Percentiles rank a stretch among this genome's conserved stretches.
Conservation (phyloP, 2,329 filamentous ascomycete genomes). For the Cytospora paraplurivora region DNA sequence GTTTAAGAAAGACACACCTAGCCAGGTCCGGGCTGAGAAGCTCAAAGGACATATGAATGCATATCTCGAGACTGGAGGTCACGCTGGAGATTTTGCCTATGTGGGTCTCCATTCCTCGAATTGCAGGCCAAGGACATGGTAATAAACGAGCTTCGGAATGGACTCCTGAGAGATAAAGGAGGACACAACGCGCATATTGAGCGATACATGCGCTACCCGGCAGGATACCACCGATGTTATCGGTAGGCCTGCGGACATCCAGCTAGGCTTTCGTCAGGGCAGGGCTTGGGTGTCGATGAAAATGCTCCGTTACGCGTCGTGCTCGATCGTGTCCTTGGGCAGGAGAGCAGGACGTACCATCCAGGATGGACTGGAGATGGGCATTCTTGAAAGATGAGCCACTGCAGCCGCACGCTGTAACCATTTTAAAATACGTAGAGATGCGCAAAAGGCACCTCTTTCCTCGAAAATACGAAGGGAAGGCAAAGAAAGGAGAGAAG, state of each 20-base stretch:
- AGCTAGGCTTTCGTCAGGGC: neutral
- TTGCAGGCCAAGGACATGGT: neutral
- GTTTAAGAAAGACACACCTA: neutral
- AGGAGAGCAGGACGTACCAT: too few relatives aligned
- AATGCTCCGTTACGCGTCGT: neutral
- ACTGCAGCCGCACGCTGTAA: too few relatives aligned
- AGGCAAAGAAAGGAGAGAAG: too few relatives aligned
- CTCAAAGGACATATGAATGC: conserved; percentile 6
- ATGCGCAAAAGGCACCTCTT: too few relatives aligned
- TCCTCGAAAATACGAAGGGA: too few relatives aligned
- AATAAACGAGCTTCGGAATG: neutral
- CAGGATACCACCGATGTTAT: conserved; percentile 1
- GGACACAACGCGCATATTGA: conserved; percentile 1
- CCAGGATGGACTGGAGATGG: conserved; percentile 8
- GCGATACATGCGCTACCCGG: neutral
- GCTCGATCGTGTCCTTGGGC: conserved; percentile 10
- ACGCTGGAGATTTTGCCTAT: conserved; percentile 5
- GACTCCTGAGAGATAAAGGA: conserved; percentile 9
- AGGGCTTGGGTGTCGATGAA: neutral
- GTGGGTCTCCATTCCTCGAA: neutral
- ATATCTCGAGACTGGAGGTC: neutral
- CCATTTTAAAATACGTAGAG: too few relatives aligned
- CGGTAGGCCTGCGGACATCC: conserved; percentile 1
- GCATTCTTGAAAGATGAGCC: neutral
- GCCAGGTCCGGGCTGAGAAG: neutral